These are phyloP conservation scores for Colletotrichum magnum DNA, from an alignment of 2,329 filamentous ascomycete species.

Conservation along the genomic window DNA sequence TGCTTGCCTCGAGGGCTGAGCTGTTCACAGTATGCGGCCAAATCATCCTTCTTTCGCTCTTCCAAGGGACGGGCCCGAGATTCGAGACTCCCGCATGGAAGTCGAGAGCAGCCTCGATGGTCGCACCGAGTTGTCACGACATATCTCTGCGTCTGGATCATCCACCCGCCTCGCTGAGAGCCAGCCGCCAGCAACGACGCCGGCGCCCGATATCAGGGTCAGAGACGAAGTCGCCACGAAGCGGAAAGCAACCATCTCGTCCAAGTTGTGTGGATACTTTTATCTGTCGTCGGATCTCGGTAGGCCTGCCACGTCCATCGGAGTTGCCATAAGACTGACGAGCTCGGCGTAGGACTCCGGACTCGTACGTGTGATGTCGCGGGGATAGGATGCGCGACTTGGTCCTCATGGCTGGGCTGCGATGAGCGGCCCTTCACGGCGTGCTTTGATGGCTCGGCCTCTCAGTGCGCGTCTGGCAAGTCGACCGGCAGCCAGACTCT, in stretches of 20 bases:
- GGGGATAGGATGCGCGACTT: background rate
- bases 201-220: background rate
- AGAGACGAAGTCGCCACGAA: background rate
- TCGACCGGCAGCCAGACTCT: slow-evolving; percentile 12
- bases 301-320: background rate
- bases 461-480: slow-evolving; percentile 6
- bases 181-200: background rate
- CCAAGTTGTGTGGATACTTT: slow-evolving; percentile 65
- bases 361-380: slow-evolving; percentile 10
- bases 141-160: too few relatives aligned
- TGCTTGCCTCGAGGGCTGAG: too few relatives aligned
- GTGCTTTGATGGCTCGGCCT: background rate
- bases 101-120: background rate
- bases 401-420: slow-evolving; percentile 17
- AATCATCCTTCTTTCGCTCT: too few relatives aligned
- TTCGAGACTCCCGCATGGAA: too few relatives aligned
- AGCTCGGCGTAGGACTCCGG: background rate
- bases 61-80: too few relatives aligned
- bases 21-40: too few relatives aligned
- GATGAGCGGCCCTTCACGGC: background rate
- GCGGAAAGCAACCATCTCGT: slow-evolving; percentile 56
- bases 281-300: slow-evolving; percentile 4
- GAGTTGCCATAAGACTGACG: background rate
- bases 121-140: background rate
- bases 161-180: background rate